These are phyloP conservation scores for Acanthamoeba lugdunensis DNA, from an alignment of 208 protist genomes.

Conservation along the genomic window DNA sequence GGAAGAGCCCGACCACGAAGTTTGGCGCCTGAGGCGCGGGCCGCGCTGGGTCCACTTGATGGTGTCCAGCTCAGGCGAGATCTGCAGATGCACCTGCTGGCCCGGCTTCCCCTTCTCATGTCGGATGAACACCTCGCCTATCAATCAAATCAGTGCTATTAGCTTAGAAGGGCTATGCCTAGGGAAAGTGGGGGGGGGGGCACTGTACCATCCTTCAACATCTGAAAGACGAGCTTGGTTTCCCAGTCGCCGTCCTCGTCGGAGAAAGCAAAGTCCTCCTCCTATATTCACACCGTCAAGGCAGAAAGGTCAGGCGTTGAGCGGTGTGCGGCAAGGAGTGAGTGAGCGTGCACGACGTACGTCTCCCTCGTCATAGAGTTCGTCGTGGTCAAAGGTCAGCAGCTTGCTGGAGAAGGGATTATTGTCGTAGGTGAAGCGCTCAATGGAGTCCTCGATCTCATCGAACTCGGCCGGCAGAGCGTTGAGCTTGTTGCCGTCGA, in stretches of 20 bases:
- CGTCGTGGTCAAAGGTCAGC: slow-evolving; percentile 10
- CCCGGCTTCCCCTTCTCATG: slow-evolving; percentile 36
- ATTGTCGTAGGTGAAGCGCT: slow-evolving; percentile 63
- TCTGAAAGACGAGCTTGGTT: slow-evolving; percentile 48
- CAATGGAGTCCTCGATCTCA: slow-evolving; percentile 51
- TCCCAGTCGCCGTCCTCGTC: slow-evolving; percentile 67
- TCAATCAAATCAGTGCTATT: too few relatives aligned
- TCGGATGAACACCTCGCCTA: slow-evolving; percentile 50
- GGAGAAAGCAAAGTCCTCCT: slow-evolving; percentile 4
- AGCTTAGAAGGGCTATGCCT: too few relatives aligned
- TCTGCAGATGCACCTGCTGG: slow-evolving; percentile 44
- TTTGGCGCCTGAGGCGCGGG: slow-evolving; percentile 24
- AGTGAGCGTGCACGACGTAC: background rate
- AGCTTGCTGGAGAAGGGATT: slow-evolving; percentile 69
- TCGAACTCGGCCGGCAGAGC: slow-evolving; percentile 67
- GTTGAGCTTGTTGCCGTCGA: slow-evolving; percentile 68
- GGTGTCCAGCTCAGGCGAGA: slow-evolving; percentile 30
- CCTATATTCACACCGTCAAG: background rate
- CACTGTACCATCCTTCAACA: slow-evolving; percentile 58
- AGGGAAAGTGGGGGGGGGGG: too few relatives aligned
- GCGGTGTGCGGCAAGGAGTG: too few relatives aligned
- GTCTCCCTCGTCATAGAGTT: slow-evolving; percentile 3
- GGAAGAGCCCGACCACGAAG: slow-evolving; percentile 5
- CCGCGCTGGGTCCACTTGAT: slow-evolving; percentile 32
- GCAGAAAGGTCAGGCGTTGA: too few relatives aligned